Evolutionary conservation across 2,329 filamentous ascomycete genomes (phyloP), one percentile per base, ranked within the genome.

Genomic region (Trichoderma atrobrunneum): DNA sequence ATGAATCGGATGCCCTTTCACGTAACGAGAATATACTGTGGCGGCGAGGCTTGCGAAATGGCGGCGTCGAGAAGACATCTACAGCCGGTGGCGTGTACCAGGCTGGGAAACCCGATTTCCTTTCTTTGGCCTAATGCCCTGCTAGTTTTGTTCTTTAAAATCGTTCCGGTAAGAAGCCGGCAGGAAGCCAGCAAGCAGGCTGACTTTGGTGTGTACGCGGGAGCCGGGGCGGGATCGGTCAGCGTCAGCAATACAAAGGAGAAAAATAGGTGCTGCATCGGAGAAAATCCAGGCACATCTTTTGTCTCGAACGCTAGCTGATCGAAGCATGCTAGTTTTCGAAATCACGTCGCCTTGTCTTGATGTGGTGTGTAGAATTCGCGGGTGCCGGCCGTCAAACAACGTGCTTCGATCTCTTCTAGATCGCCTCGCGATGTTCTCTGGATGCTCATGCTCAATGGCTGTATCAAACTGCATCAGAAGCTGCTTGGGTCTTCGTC

Each of bases 101-200:
- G 54, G 54, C 30, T 48, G 11, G 70, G 70, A 56, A 71, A 66
- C 28, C 62, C 70, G 70, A 66, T 60, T 36, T 61, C 54, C 56
- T 71, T 8, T 57, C 51, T 56, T 69, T 34, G 66, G 56, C 24
- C 30, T 36, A 51, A 66, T 48, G 16, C 12, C 30, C 30, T 48
- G 34, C 48, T 66, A 57, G 62, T 56, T 6, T 51, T 32, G 57
- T 59, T 36, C 60, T 24, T 48, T 18, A 18, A 43, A 26, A 48
- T 32, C 36, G 21, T 60, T 32, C 65, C 66, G 64, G 64, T 43
- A 43, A 43, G 36, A 43, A 8, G 32, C 32, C 32, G 32, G 32
- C 3, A 34, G 0, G 18, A 43, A 43, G 39, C 39, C 39, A 43
- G 16, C 66, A 21, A 48, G 56, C 26, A 26, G 32, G 66, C 56